Evolutionary conservation across 257 asterid species (phyloP).

Genomic region (Ilex aquifolium): DNA sequence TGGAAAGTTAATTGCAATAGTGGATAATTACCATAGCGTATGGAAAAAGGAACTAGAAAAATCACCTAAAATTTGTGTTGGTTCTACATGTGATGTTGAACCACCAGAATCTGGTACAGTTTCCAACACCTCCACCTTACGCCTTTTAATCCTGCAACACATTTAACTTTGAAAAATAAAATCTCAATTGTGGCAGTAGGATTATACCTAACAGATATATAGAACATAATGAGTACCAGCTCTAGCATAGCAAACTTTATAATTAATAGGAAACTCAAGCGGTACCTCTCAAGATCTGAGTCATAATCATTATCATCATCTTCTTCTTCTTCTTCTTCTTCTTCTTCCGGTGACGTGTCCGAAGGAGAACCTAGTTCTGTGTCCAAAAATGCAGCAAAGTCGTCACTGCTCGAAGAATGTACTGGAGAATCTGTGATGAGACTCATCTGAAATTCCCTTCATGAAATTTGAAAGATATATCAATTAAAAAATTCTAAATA

Average conservation of each 20-base stretch:
- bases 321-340: slow-evolving; percentile 22
- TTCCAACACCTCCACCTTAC: slow-evolving; percentile 46
- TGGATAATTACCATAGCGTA: slow-evolving; percentile 7
- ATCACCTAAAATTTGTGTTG: slow-evolving; percentile 32
- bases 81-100: slow-evolving; percentile 34
- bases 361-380: slow-evolving; percentile 61
- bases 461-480: too few relatives aligned
- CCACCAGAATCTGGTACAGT: slow-evolving; percentile 23
- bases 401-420: slow-evolving; percentile 81
- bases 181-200: background rate
- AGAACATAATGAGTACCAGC: background rate
- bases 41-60: background rate
- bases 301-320: slow-evolving; percentile 20
- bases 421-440: slow-evolving; percentile 65
- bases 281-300: slow-evolving; percentile 36
- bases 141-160: slow-evolving; percentile 61
- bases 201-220: slow-evolving; percentile 1
- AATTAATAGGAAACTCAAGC: background rate
- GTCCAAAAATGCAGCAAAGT: slow-evolving; percentile 70
- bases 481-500: too few relatives aligned
- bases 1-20: slow-evolving; percentile 2
- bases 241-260: too few relatives aligned
- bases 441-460: slow-evolving; percentile 53
- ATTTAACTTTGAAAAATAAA: slow-evolving; percentile 11
- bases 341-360: slow-evolving; percentile 41